These are phyloP conservation scores for Mollisiaceae sp. DNA, from an alignment of 2,329 filamentous ascomycete species.

Conservation along the genomic window DNA sequence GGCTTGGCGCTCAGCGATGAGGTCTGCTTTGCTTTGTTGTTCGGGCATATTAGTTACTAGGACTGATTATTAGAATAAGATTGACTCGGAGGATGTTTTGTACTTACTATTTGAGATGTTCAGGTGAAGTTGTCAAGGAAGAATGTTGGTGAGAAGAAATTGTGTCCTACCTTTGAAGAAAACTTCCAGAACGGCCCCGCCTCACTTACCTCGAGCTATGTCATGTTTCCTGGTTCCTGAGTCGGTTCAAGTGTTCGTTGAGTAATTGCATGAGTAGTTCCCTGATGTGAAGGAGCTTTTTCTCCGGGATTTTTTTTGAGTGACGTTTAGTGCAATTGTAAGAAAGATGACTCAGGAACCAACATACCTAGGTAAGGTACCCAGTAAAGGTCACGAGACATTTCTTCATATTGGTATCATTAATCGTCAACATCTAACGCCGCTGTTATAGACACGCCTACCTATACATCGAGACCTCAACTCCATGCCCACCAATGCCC, in stretches of 20 bases:
- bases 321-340: conserved; percentile 9
- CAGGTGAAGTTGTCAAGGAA: background rate
- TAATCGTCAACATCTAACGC: conserved; percentile 35
- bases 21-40: conserved; percentile 58
- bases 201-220: conserved; percentile 15
- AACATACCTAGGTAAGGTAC: background rate
- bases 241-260: background rate
- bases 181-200: background rate
- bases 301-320: background rate
- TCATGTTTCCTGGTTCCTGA: conserved; percentile 14
- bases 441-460: conserved; percentile 14
- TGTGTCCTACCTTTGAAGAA: background rate
- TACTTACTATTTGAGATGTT: conserved; percentile 3
- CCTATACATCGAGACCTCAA: conserved; percentile 18
- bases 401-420: conserved; percentile 39
- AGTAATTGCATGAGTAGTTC: conserved; percentile 4
- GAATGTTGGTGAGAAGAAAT: conserved; percentile 3
- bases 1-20: conserved; percentile 70
- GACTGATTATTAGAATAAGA: background rate
- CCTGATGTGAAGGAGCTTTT: background rate
- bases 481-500: conserved; percentile 15
- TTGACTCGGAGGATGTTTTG: background rate
- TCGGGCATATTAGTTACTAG: conserved; percentile 40
- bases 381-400: conserved; percentile 6
- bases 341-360: conserved; percentile 17